Evolutionary conservation across 345 rosid species (phyloP), one percentile per base, ranked within the genome.

Genomic region (Populus euphratica): DNA sequence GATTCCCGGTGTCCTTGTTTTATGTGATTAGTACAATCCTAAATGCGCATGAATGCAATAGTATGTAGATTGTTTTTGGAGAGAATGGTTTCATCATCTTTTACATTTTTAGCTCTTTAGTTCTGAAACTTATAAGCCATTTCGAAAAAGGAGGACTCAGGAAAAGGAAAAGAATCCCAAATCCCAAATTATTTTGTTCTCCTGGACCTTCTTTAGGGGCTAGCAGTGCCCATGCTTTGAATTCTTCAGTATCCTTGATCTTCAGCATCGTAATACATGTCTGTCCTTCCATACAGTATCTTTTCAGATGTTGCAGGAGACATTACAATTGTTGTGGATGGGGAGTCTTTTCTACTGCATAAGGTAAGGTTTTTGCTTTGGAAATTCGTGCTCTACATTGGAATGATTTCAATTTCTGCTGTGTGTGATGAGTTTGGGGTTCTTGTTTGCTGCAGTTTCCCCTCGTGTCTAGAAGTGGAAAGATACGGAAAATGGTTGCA

Each of bases 281-380:
- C 70, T 3, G 68, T 62, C n/a, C 44, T 71, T 84, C 25, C 29
- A 52, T 73, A 77, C 87, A 94, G 98, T 21, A 91, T 94, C 44
- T 92, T 92, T 84, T 90, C 98, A 4, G 98, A 91, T 71, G 94
- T 94, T 66, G 97, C 97, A 0, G 95, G 94, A 75, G 98, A 92
- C 85, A 81, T 94, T 78, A 92, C 94, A 6, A 83, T 92, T 74
- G 79, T 88, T 63, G 94, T 92, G 4, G 91, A 86, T 39, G 96
- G 91, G 27, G 97, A 92, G 59, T 85, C 97, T 41, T 94, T 94
- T 81, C 89, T 94, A 54, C 90, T 94, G 23, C 98, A 94, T 80
- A 94, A 92, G 91, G 98, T 92, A 84, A 76, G 54, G 35, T 67
- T 44, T 36, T 74, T 71, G 17, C 29, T 16, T 68, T 68, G 56